A percentile compares a stretch with the other conserved stretches of the same genome.
Conservation (phyloP, 768 basidiomycete genomes). For the Boletus coccyginus region DNA sequence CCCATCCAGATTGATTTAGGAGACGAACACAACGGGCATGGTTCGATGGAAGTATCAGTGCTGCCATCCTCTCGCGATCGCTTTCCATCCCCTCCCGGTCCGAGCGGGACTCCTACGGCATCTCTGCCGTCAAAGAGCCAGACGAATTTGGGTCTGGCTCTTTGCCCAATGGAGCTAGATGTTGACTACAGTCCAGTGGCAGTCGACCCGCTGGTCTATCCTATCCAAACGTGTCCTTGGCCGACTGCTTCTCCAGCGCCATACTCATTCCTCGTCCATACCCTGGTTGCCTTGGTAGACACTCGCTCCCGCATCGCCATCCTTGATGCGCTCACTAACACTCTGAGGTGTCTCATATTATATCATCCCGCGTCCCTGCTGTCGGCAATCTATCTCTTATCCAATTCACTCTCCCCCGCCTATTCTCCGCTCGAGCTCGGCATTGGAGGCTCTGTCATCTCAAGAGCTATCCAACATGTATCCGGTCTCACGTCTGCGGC, state of each 20-base stretch:
- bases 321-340: constrained; percentile 67
- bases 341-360: constrained; percentile 62
- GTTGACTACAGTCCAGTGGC: constrained; percentile 31
- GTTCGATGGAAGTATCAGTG: constrained; percentile 2
- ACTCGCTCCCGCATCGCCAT: constrained; percentile 76
- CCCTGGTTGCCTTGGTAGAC: constrained; percentile 55
- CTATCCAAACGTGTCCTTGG: constrained; percentile 45
- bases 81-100: constrained; percentile 4
- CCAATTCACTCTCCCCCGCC: constrained; percentile 75
- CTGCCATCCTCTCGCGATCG: constrained; percentile 15
- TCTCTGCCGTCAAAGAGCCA: constrained; percentile 3
- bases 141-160: constrained; percentile 11
- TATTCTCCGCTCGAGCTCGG: constrained; percentile 72
- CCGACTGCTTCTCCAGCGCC: constrained; percentile 41
- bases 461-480: constrained; percentile 67
- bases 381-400: constrained; percentile 77
- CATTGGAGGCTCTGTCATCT: constrained; percentile 64
- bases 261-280: constrained; percentile 68
- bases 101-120: constrained; percentile 8
- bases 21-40: constrained; percentile 8
- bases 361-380: constrained; percentile 69
- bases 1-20: constrained; percentile 26
- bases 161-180: constrained; percentile 25
- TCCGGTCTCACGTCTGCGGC: constrained; percentile 61
- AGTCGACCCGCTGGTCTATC: constrained; percentile 50